These are phyloP conservation scores for Aspergillus sojae DNA, from an alignment of 2,329 filamentous ascomycete genomes.

Conservation along the genomic window DNA sequence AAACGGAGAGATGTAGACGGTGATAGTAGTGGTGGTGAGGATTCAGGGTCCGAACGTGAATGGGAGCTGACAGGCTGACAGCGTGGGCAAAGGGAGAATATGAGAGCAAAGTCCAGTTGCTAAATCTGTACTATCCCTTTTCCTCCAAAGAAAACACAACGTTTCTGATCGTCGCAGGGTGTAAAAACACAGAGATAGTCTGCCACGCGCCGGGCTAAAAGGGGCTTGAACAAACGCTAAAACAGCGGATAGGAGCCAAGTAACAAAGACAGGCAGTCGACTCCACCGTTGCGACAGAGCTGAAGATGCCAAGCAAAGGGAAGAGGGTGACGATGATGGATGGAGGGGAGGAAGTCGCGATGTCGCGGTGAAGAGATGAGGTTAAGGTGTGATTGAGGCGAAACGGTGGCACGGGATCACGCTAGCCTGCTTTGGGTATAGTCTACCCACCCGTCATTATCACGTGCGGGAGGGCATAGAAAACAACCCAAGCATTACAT, in stretches of 20 bases:
- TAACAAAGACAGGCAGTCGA: not conserved
- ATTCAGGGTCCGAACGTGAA: constrained; percentile 26
- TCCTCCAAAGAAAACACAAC: constrained; percentile 20
- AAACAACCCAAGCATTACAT: constrained; percentile 1
- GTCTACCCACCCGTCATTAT: not conserved
- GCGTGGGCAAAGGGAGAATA: constrained; percentile 22
- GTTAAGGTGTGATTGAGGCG: constrained; percentile 23
- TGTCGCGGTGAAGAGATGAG: constrained; percentile 27
- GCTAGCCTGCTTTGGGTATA: constrained; percentile 21
- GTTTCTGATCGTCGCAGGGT: constrained; percentile 9
- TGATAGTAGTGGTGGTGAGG: constrained; percentile 25
- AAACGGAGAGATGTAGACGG: constrained; percentile 24
- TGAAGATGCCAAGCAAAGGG: constrained; percentile 11
- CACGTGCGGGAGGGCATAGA: constrained; percentile 17
- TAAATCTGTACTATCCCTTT: constrained; percentile 22
- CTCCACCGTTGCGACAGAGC: constrained; percentile 2
- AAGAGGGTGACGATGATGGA: constrained; percentile 13
- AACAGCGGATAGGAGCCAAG: constrained; percentile 3
- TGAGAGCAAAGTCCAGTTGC: constrained; percentile 22
- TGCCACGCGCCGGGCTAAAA: constrained; percentile 19
- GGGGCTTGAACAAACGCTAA: constrained; percentile 4
- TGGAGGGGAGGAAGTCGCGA: constrained; percentile 13
- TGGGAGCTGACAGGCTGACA: constrained; percentile 22
- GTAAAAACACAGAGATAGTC: constrained; percentile 15
- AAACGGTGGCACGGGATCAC: constrained; percentile 22